Percentiles rank a stretch among this genome's conserved stretches.
Conservation (phyloP, 2,329 filamentous ascomycete species). For the Hypomyces perniciosus region DNA sequence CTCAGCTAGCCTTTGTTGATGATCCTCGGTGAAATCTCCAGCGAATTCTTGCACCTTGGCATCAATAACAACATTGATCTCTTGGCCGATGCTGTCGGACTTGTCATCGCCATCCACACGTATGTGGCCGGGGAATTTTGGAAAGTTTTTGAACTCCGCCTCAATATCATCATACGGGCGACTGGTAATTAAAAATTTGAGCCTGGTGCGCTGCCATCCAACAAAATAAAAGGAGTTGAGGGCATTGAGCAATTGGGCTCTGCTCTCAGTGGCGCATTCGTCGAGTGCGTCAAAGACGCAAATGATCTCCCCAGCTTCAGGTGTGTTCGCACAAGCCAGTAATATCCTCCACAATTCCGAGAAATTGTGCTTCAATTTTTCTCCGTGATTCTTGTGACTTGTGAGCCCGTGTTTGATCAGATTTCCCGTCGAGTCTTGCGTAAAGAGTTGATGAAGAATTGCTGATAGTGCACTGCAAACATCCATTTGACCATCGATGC, state of each 20-base stretch:
- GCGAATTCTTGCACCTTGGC: constrained; percentile 15
- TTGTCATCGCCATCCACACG: constrained; percentile 24
- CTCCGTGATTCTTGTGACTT: constrained; percentile 1
- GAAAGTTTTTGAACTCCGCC: constrained; percentile 13
- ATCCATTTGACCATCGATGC: constrained; percentile 17
- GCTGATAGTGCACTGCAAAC: constrained; percentile 17
- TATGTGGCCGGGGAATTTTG: constrained; percentile 13
- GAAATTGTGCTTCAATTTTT: constrained; percentile 1
- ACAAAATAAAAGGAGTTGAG: constrained; percentile 13
- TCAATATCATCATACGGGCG: constrained; percentile 23
- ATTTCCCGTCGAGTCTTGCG: constrained; percentile 7
- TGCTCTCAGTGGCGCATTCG: constrained; percentile 23
- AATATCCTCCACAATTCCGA: constrained; percentile 11
- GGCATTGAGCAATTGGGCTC: constrained; percentile 12
- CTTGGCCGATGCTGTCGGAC: constrained; percentile 20
- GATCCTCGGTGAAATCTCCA: constrained; percentile 12
- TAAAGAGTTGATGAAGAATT: constrained; percentile 25
- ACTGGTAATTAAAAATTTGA: constrained; percentile 30
- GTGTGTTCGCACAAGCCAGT: constrained; percentile 3
- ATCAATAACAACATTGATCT: constrained; percentile 28
- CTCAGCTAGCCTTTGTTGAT: constrained; percentile 17
- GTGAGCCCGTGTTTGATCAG: constrained; percentile 1
- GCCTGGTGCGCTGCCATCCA: constrained; percentile 4
- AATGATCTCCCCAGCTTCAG: constrained; percentile 16
- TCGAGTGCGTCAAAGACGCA: constrained; percentile 29